Percentiles rank a stretch among this genome's conserved stretches.
phyloP scores from a whole-genome alignment of 805 yeast species.

The Priceomyces castillae region DNA sequence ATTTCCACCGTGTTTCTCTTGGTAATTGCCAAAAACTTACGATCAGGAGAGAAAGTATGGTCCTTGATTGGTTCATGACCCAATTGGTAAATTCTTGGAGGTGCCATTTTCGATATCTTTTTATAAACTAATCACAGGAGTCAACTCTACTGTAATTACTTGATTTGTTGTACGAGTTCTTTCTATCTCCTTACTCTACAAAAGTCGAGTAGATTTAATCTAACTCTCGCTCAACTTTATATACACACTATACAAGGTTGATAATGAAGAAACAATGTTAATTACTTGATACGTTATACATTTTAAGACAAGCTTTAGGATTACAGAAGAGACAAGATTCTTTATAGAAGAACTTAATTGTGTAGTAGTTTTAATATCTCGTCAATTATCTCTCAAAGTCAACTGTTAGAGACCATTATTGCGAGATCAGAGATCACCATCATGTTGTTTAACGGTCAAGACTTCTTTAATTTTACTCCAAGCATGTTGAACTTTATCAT shows the following conservation, averaged over 20 bases:
- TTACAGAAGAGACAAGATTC: not conserved
- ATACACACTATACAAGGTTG: no score
- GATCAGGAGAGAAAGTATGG: slow-evolving; percentile 79
- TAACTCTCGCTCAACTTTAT: no score
- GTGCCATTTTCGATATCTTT: slow-evolving; percentile 13
- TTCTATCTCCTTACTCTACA: no score
- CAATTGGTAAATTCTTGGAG: slow-evolving; percentile 54
- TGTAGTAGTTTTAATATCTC: no score
- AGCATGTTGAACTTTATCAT: slow-evolving; percentile 37
- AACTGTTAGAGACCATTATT: not conserved
- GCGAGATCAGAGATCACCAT: not conserved
- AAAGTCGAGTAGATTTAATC: no score
- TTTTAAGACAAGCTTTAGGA: no score
- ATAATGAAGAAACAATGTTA: no score
- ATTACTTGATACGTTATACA: no score
- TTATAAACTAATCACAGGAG: slow-evolving; percentile 10
- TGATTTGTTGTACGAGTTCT: not conserved
- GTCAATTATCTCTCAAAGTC: no score
- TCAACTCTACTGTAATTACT: slow-evolving; percentile 13
- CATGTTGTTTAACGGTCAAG: slow-evolving; percentile 25
- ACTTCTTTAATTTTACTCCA: slow-evolving; percentile 36
- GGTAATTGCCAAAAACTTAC: slow-evolving; percentile 69
- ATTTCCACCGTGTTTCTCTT: slow-evolving; percentile 74
- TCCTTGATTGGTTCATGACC: slow-evolving; percentile 87
- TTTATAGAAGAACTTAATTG: not conserved